Percentiles rank a stretch among this genome's conserved stretches.
These are phyloP conservation scores for Trametes pubescens DNA, from an alignment of 1,284 basidiomycete species.

Conservation along the genomic window DNA sequence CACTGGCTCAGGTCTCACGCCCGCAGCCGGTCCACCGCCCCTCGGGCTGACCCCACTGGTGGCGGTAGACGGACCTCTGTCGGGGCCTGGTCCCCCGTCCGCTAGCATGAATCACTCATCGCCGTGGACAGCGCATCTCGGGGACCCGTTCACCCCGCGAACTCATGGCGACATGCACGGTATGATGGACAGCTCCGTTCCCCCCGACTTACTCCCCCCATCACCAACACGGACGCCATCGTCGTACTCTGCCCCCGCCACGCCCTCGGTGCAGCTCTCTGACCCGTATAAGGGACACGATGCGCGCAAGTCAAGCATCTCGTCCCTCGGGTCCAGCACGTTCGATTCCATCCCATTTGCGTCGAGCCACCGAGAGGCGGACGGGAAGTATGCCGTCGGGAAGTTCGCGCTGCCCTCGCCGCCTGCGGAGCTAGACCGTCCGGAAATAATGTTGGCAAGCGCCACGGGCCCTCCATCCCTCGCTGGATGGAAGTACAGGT, in stretches of 20 bases:
- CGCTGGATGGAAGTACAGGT: conserved; percentile 56
- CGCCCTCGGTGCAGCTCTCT: conserved; percentile 59
- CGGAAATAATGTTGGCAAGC: conserved; percentile 37
- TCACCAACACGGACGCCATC: conserved; percentile 51
- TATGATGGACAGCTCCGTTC: conserved; percentile 25
- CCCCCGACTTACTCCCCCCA: conserved; percentile 47
- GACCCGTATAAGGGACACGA: conserved; percentile 29
- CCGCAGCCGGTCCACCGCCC: conserved; percentile 33
- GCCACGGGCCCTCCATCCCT: not conserved
- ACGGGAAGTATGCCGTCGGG: conserved; percentile 76
- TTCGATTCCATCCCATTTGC: conserved; percentile 81
- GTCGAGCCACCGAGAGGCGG: conserved; percentile 60
- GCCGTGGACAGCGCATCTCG: conserved; percentile 39
- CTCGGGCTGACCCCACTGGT: conserved; percentile 44
- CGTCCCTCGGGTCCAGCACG: conserved; percentile 33
- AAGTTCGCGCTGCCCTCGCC: conserved; percentile 79
- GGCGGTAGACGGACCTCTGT: conserved; percentile 41
- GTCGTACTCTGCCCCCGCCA: conserved; percentile 55
- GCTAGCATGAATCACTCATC: conserved; percentile 36
- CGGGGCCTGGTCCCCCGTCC: conserved; percentile 41
- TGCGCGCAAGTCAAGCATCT: conserved; percentile 23
- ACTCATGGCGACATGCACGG: conserved; percentile 30
- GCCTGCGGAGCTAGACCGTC: conserved; percentile 56
- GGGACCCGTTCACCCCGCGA: conserved; percentile 44
- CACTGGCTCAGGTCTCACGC: conserved; percentile 33